phyloP scores from a whole-genome alignment of 2,329 filamentous ascomycete genomes.

The Alternaria panax region DNA sequence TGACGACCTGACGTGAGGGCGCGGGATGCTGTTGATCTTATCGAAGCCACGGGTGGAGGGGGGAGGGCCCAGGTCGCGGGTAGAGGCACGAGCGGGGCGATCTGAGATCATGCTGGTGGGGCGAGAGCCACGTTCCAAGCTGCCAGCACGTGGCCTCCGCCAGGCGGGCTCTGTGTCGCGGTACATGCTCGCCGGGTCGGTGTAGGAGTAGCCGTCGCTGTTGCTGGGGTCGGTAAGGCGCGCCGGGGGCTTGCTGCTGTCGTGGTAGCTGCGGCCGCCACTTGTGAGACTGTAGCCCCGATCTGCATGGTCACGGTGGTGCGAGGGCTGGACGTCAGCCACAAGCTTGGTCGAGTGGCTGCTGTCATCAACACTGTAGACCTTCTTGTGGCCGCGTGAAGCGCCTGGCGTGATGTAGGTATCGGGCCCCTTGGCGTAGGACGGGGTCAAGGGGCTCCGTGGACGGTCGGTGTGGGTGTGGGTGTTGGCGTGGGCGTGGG shows the following conservation, averaged over 20 bases:
- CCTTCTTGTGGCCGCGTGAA: conserved; percentile 53
- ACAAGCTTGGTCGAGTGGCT: conserved; percentile 48
- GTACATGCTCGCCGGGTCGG: conserved; percentile 60
- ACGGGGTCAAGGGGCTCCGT: conserved; percentile 52
- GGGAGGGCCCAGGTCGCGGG: conserved; percentile 61
- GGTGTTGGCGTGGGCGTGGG: no score
- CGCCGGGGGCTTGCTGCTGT: conserved; percentile 32
- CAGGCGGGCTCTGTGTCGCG: conserved; percentile 59
- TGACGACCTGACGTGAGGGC: conserved; percentile 35
- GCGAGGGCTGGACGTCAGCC: conserved; percentile 48
- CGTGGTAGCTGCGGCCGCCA: conserved; percentile 41
- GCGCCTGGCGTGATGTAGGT: conserved; percentile 49
- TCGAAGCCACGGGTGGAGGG: conserved; percentile 75
- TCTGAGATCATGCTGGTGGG: conserved; percentile 56
- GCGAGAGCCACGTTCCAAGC: conserved; percentile 55
- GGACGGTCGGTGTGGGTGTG: conserved; percentile 42
- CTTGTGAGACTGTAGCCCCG: conserved; percentile 39
- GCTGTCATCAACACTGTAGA: conserved; percentile 58
- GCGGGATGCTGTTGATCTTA: conserved; percentile 61
- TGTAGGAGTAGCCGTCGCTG: conserved; percentile 59
- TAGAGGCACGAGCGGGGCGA: conserved; percentile 46
- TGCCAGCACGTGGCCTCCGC: conserved; percentile 55
- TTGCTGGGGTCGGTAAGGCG: conserved; percentile 50
- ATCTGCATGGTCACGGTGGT: conserved; percentile 34
- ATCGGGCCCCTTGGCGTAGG: conserved; percentile 44